Evolutionary conservation across 2,329 filamentous ascomycete genomes (phyloP), one percentile per base, ranked within the genome.

Genomic region (Venturia oleaginea): DNA sequence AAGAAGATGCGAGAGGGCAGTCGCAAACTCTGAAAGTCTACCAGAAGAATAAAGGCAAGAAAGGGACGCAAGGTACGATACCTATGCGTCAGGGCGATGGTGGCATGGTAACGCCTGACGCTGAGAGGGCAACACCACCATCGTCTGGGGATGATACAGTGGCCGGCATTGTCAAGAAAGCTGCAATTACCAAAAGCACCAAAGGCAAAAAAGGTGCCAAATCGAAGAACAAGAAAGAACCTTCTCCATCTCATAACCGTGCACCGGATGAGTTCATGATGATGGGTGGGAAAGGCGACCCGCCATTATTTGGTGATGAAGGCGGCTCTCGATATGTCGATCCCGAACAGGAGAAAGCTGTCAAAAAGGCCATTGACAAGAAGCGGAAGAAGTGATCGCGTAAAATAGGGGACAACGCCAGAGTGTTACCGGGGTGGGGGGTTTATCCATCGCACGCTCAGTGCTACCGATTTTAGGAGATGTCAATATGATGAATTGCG

Each of bases 281-380:
- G 67, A 83, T 95, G 79, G 93, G 93, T 46, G 91, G 91, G 19
- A 90, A 89, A 70, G 93, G 92, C 5, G 93, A 97, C 71, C 86
- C 91, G 74, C 79, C 83, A 54, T 80, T 97, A 17, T 97, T 87
- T 72, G 84, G 83, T 11, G 80, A 90, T 61, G 87, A 90, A 40
- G 72, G 73, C 43, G 73, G 71, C 1, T 79, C 75, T 62, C 72
- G 73, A 15, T 79, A 79, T 48, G 64, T 63, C 32, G 22, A 22
- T n/a, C 38, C 38, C 15, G 46, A 65, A 24, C 51, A 64, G n/a
- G 43, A 37, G 8, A 63, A 62, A 38, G 64, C 63, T 2, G 63
- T 64, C n/a, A 64, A 61, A 5, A 40, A 46, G 57, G 63, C 17
- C 34, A 38, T 37, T 13, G 48, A 43, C 27, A 37, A 57, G 62